Evolutionary conservation across 192 early-diverging fungal species (phyloP), one percentile per base, ranked within the genome.

Genomic region (Ramicandelaber brevisporus): DNA sequence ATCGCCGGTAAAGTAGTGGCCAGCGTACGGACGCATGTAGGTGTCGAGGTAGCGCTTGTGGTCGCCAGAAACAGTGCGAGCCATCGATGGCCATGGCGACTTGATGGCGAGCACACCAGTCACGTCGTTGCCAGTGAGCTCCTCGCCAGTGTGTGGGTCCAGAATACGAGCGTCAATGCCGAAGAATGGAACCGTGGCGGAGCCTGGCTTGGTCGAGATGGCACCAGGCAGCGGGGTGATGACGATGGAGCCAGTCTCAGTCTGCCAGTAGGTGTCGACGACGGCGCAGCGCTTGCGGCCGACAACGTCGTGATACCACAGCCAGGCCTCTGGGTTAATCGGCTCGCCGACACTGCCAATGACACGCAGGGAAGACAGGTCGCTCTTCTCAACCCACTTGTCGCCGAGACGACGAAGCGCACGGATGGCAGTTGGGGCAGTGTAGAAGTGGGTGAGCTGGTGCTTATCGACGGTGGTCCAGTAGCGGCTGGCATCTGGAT

Each of bases 251-350:
- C 88, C 88, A 1, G 88, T 88, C 58, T 95, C 88, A 4, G 73
- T 79, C 42, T 74, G 70, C 73, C 75, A 79, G 69, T 90, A 96
- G 5, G 89, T 96, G 61, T 96, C 89, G 14, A 96, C 86, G 12
- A 96, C 68, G n/a, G 80, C 67, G 55, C 86, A 89, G 19, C 63
- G 63, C 10, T 65, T 60, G 31, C 73, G 64, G 17, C 85, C 86
- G 17, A 96, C 80, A 14, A 80, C 66, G 31, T 80, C 64, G 61
- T 84, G 62, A 58, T 96, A 96, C 89, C 89, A 96, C 38, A 68
- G 56, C 89, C 89, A 96, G 11, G 89, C 86, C 40, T 92, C 84
- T 22, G 86, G 82, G 49, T 92, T 87, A 55, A 96, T 96, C 29
- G 89, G 89, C 52, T 96, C 89, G 31, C 89, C 89, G 7, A 96